Evolutionary conservation across 139 green algal genomes (phyloP), one percentile per base, ranked within the genome.

Genomic region (Tetradesmus obliquus): DNA sequence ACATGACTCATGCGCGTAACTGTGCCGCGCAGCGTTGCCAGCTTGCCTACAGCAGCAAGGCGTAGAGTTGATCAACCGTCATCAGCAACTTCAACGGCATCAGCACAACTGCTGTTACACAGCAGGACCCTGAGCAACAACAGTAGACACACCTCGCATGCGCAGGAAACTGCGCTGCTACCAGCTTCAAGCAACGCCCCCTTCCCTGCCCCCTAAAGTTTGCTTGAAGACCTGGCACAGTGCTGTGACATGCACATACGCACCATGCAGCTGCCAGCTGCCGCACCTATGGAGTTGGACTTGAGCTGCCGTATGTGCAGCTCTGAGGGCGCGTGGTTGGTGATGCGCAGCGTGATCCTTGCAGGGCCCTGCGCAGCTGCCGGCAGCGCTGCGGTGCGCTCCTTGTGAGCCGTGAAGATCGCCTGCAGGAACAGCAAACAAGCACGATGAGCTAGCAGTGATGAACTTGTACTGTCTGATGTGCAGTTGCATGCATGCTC

Each of bases 11-110:
- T 93, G 10, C 97, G 94, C 72, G 97, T 94, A 0, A 99, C 96
- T 0, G 96, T 99, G 79, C 97, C 97, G 2, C 92, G 92, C 53
- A 99, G 82, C 2, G 94, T 97, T 1, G 97, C 96, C 54, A 99
- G 92, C 84, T 94, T 96, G 62, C 96, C 96, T 96, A 71, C 69
- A 92, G 32, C 53, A 3, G 79, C n/a, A 19, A n/a, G n/a, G 54
- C 32, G 32, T 45, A 45, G 24, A 8, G 53, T 32, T 19, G 69
- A 62, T 13, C 20, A 58, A 22, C 22, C 20, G n/a, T 45, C 32
- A 45, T 45, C 32, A 45, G 32, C 32, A 45, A 45, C 32, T 45
- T 45, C 32, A 45, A 45, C 32, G 32, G 32, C 32, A 45, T 1
- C 32, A 45, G 32, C 32, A 45, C 32, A 45, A 45, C 32, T 45